Conservation (phyloP, 2,329 filamentous ascomycete species). For the Colletotrichum lini region DNA sequence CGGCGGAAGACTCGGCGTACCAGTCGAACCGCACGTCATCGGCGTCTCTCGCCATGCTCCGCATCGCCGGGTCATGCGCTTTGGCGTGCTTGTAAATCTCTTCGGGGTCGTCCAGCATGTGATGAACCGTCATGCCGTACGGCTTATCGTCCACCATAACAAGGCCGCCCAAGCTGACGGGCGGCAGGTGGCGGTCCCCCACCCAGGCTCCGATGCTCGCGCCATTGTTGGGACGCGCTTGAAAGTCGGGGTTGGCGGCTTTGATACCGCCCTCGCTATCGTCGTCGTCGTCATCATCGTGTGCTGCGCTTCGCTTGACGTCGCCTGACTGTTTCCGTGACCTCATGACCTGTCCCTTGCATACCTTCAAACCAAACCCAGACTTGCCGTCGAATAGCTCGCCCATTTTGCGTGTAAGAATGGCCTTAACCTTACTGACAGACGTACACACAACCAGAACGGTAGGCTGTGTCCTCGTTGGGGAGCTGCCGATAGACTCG, state of each 20-base stretch:
- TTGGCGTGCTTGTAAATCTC: conserved; percentile 45
- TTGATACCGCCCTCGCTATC: conserved; percentile 55
- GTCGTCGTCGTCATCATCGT: conserved; percentile 44
- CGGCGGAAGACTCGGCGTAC: conserved; percentile 58
- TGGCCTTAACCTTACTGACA: conserved; percentile 78
- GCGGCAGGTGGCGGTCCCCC: conserved; percentile 86
- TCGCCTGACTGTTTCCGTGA: conserved; percentile 63
- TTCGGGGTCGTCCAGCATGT: conserved; percentile 87
- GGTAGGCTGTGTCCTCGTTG: conserved; percentile 77
- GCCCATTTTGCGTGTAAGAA: conserved; percentile 78
- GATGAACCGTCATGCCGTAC: conserved; percentile 96
- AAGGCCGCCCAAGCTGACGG: conserved; percentile 91
- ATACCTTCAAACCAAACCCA: conserved; percentile 78
- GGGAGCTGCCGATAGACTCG: conserved; percentile 79
- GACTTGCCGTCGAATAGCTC: conserved; percentile 74
- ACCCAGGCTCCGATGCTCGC: conserved; percentile 95
- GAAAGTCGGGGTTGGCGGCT: conserved; percentile 81
- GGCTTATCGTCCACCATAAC: conserved; percentile 87
- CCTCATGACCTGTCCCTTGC: conserved; percentile 76
- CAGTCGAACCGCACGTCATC: conserved; percentile 56
- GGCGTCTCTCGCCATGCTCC: conserved; percentile 57
- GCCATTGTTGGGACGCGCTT: conserved; percentile 84
- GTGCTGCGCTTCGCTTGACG: conserved; percentile 56
- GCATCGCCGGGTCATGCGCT: conserved; percentile 45
- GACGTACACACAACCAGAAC: conserved; percentile 85